A percentile compares a stretch with the other conserved stretches of the same genome.
Evolutionary conservation across 2,329 filamentous ascomycete genomes (phyloP).

Genomic region (Beauveria medogensis): DNA sequence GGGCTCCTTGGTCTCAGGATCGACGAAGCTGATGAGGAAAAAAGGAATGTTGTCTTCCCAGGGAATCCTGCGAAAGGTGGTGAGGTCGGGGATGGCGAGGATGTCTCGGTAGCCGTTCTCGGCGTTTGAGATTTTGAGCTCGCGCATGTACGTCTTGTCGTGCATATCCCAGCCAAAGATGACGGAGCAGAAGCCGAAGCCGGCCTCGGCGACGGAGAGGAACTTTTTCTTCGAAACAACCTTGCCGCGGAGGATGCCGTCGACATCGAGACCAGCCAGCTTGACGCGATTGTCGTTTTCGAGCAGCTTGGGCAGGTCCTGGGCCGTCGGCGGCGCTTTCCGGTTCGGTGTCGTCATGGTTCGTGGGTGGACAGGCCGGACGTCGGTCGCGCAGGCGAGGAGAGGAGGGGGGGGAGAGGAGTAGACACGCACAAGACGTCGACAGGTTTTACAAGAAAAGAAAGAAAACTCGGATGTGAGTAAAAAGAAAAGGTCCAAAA

Average conservation of each 20-base stretch:
- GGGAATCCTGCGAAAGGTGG: conserved; percentile 64
- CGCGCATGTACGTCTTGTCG: conserved; percentile 68
- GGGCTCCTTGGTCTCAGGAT: conserved; percentile 66
- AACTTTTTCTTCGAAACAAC: conserved; percentile 80
- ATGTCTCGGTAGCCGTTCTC: conserved; percentile 73
- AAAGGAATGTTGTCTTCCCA: conserved; percentile 73
- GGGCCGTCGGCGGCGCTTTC: conserved; percentile 41
- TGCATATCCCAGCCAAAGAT: conserved; percentile 89
- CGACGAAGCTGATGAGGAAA: conserved; percentile 67
- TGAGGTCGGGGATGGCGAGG: conserved; percentile 63
- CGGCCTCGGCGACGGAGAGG: conserved; percentile 61
- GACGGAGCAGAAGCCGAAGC: conserved; percentile 78
- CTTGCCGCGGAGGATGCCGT: conserved; percentile 71
- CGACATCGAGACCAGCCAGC: conserved; percentile 67
- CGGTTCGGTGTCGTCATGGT: conserved; percentile 12
- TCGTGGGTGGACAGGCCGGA: neutral
- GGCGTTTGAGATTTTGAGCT: conserved; percentile 69
- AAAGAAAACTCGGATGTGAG: neutral
- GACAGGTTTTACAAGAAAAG: neutral
- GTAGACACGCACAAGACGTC: neutral
- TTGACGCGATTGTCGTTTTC: conserved; percentile 24
- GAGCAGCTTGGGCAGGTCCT: conserved; percentile 56
- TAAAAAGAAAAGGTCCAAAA: neutral
- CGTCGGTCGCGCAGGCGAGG: neutral
- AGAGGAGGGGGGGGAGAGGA: neutral